Conservation (phyloP, 345 rosid genomes). For the Ceriops tagal region DNA sequence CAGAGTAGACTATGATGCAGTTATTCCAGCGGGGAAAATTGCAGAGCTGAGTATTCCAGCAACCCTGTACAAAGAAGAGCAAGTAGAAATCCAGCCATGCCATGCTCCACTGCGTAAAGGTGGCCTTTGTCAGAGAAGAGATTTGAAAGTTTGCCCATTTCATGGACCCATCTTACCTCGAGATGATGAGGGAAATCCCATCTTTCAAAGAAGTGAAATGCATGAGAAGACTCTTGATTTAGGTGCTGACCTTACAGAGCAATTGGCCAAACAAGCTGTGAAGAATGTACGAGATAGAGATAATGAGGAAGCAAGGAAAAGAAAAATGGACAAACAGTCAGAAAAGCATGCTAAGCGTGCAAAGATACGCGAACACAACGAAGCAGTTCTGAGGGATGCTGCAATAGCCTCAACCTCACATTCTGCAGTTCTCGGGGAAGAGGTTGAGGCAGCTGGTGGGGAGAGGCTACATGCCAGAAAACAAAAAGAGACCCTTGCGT, state of each 20-base stretch:
- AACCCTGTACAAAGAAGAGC: constrained; percentile 71
- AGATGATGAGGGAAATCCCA: constrained; percentile 58
- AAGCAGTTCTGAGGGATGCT: constrained; percentile 67
- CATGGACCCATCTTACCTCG: constrained; percentile 77
- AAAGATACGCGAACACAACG: constrained; percentile 69
- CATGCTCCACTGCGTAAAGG: constrained; percentile 70
- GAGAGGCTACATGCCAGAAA: constrained; percentile 37
- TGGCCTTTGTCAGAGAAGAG: constrained; percentile 82
- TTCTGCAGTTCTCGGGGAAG: constrained; percentile 35
- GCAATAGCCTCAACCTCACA: constrained; percentile 40
- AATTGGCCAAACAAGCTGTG: constrained; percentile 73
- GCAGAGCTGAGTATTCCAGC: constrained; percentile 71
- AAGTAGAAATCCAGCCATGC: constrained; percentile 58
- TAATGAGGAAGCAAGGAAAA: constrained; percentile 48
- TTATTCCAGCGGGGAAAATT: constrained; percentile 86
- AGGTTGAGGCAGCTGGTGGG: constrained; percentile 28
- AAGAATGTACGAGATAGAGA: constrained; percentile 60
- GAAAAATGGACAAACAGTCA: constrained; percentile 45
- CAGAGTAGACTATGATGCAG: constrained; percentile 80
- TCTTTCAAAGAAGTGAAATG: constrained; percentile 55
- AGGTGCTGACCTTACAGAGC: constrained; percentile 43
- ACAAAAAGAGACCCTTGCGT: constrained; percentile 60
- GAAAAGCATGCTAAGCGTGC: constrained; percentile 68
- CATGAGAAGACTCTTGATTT: constrained; percentile 33
- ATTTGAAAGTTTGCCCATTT: constrained; percentile 73